Evolutionary conservation across 495 filamentous ascomycete genomes (phyloP).

Genomic region (Neurospora sp.): DNA sequence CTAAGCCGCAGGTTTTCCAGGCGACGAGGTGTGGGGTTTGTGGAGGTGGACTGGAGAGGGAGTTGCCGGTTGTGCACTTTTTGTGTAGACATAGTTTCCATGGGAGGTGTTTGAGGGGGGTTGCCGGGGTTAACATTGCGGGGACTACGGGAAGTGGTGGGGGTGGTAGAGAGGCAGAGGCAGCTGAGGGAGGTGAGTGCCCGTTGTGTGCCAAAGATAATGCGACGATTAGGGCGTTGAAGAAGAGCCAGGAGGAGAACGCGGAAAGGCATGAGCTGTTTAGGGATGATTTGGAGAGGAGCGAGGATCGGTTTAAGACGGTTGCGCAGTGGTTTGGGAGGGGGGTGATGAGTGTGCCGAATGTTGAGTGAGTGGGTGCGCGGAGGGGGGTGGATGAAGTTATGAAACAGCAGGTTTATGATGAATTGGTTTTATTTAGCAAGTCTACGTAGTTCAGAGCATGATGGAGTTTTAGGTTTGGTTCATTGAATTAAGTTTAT

Average conservation of each 20-base stretch:
- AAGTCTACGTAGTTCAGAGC: not conserved
- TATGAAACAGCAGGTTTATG: not conserved
- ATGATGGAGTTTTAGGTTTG: not conserved
- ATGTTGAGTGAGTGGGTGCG: slow-evolving; percentile 17
- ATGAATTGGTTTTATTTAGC: not conserved
- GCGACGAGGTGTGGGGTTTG: slow-evolving; percentile 78
- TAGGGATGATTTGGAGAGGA: slow-evolving; percentile 64
- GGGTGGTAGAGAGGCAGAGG: slow-evolving; percentile 39
- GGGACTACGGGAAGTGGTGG: slow-evolving; percentile 1
- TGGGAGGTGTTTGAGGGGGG: slow-evolving; percentile 59
- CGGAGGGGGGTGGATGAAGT: not conserved
- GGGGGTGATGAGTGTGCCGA: slow-evolving; percentile 64
- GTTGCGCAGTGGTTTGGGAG: slow-evolving; percentile 90
- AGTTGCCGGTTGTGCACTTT: slow-evolving; percentile 88
- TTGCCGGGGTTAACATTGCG: slow-evolving; percentile 15
- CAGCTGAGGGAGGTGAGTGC: slow-evolving; percentile 55
- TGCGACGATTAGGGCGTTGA: slow-evolving; percentile 74
- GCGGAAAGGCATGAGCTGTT: slow-evolving; percentile 88
- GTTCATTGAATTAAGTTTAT: not conserved
- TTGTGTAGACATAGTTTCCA: slow-evolving; percentile 96
- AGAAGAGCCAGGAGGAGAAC: slow-evolving; percentile 76
- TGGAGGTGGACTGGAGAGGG: slow-evolving; percentile 45
- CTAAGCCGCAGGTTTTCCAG: slow-evolving; percentile 82
- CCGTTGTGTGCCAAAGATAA: slow-evolving; percentile 74
- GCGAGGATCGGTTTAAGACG: slow-evolving; percentile 74